Percentiles rank a stretch among this genome's conserved stretches.
Evolutionary conservation across 345 rosid genomes (phyloP).

Genomic region (Bruguiera parviflora): DNA sequence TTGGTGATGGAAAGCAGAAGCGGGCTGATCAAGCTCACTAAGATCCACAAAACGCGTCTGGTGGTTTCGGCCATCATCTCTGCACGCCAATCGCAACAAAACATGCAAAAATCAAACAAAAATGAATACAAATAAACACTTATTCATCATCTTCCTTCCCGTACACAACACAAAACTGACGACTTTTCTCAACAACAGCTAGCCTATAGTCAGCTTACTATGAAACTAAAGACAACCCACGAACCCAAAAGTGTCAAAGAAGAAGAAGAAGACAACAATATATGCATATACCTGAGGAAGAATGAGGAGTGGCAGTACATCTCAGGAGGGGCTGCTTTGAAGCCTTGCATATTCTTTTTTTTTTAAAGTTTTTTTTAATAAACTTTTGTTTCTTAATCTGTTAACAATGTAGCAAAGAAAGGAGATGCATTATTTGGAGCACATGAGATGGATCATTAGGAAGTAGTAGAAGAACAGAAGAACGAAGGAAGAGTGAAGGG

Average conservation of each 20-base stretch:
- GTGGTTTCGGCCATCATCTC: conserved; percentile 39
- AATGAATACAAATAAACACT: neutral
- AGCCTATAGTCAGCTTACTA: neutral
- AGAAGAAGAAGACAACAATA: neutral
- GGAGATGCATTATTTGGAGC: too few relatives aligned
- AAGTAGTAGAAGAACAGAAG: neutral
- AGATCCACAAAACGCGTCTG: conserved; percentile 50
- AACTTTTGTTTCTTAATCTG: neutral
- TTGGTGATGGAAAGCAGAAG: conserved; percentile 53
- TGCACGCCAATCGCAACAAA: conserved; percentile 29
- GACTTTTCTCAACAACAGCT: neutral
- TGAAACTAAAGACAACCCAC: conserved; percentile 1
- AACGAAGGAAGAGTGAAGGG: neutral
- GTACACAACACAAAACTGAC: conserved; percentile 4
- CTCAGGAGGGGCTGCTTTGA: conserved; percentile 58
- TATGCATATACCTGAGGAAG: conserved; percentile 54
- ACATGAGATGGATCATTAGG: neutral
- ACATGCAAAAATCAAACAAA: conserved; percentile 9
- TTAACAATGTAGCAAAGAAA: too few relatives aligned
- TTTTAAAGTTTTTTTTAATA: too few relatives aligned
- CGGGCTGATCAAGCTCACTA: conserved; percentile 79
- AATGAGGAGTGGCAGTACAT: conserved; percentile 59
- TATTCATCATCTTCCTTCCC: neutral
- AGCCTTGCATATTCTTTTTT: conserved; percentile 57
- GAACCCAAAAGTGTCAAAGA: neutral